Percentiles rank a stretch among this genome's conserved stretches.
phyloP scores from a whole-genome alignment of 805 yeast species.

The Saccharomycopsis olivae region DNA sequence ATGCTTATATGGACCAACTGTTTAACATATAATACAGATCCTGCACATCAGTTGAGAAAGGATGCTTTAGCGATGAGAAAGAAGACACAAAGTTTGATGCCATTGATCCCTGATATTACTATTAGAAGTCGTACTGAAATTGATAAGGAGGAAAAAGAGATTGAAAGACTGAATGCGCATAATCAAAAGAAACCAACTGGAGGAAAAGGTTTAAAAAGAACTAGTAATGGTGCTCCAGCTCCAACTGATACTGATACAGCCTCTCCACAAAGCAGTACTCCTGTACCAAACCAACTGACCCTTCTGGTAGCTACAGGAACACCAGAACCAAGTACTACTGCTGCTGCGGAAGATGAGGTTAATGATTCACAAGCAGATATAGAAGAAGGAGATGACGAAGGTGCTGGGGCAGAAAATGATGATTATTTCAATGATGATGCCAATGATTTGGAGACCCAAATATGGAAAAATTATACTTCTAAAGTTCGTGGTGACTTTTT shows the following conservation, averaged over 20 bases:
- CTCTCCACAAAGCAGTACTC: neutral
- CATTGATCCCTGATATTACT: constrained; percentile 81
- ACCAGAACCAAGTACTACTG: constrained; percentile 3
- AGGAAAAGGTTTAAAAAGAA: constrained; percentile 30
- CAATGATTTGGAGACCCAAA: constrained; percentile 63
- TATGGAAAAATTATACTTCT: constrained; percentile 80
- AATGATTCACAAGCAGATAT: constrained; percentile 1
- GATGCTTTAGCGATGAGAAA: constrained; percentile 97
- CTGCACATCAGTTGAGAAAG: constrained; percentile 78
- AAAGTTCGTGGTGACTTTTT: constrained; percentile 71
- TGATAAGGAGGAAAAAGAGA: constrained; percentile 49
- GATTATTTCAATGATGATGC: constrained; percentile 47
- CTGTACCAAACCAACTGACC: neutral
- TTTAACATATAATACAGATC: constrained; percentile 86
- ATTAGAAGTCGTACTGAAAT: constrained; percentile 64
- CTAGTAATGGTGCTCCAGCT: constrained; percentile 21
- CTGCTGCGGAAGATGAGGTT: constrained; percentile 1
- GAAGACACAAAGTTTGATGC: constrained; percentile 63
- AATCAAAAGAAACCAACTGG: constrained; percentile 1
- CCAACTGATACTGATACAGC: neutral
- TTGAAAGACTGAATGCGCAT: constrained; percentile 20
- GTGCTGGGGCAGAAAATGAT: constrained; percentile 16
- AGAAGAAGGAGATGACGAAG: neutral
- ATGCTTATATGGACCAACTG: constrained; percentile 96
- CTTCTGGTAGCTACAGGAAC: neutral